Percentiles rank a stretch among this genome's conserved stretches.
Conservation (phyloP, 208 protist species). For the Novymonas esmeraldas region DNA sequence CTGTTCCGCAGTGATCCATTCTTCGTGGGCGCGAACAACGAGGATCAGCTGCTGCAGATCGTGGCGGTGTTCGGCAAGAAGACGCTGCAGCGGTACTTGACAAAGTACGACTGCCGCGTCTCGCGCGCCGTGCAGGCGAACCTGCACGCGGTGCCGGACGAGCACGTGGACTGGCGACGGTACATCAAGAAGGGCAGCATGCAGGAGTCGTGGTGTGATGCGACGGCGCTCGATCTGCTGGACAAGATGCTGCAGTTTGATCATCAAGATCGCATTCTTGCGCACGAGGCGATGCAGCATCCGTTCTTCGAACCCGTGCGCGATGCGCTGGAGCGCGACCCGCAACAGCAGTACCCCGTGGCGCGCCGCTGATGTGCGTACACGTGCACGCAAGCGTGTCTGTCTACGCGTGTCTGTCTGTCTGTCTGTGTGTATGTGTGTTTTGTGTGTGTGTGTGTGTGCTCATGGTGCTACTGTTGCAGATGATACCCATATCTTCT, state of each 20-base stretch:
- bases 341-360: conserved; percentile 76
- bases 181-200: conserved; percentile 17
- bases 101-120: conserved; percentile 96
- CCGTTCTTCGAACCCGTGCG: conserved; percentile 97
- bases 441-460: background rate
- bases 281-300: conserved; percentile 98
- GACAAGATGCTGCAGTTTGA: conserved; percentile 97
- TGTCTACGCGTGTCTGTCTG: background rate
- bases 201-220: conserved; percentile 74
- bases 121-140: conserved; percentile 78
- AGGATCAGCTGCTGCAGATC: conserved; percentile 98
- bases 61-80: conserved; percentile 96
- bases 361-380: conserved; percentile 1
- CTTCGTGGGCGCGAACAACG: conserved; percentile 98
- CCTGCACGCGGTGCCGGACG: conserved; percentile 29
- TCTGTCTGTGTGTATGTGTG: background rate
- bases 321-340: conserved; percentile 32
- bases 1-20: conserved; percentile 99
- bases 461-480: background rate
- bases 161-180: conserved; percentile 41
- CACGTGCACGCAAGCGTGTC: background rate
- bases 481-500: background rate
- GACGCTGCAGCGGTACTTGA: conserved; percentile 92
- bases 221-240: conserved; percentile 98
- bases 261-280: conserved; percentile 95